Conservation (phyloP, 1,284 basidiomycete genomes). For the Ceratobasidium sp. region DNA sequence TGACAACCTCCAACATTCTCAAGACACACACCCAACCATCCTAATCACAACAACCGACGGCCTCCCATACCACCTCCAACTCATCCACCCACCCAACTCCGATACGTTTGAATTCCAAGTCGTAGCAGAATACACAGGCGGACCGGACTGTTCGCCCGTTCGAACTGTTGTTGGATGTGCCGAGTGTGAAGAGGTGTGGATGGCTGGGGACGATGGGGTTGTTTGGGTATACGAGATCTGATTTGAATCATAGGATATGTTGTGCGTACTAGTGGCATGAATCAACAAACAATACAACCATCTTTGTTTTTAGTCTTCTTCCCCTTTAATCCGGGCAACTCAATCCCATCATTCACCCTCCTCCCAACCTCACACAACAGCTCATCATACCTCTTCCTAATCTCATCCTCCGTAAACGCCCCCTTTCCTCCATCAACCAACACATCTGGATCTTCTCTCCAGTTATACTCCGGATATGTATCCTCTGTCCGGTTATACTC, state of each 20-base stretch:
- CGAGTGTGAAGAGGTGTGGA: constrained; percentile 2
- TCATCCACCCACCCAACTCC: background rate
- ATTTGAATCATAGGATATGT: background rate
- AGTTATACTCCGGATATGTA: constrained; percentile 14
- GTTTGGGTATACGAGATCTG: constrained; percentile 21
- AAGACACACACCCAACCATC: constrained; percentile 4
- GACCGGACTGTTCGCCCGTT: constrained; percentile 26
- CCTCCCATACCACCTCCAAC: constrained; percentile 27
- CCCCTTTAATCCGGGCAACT: background rate
- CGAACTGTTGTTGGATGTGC: background rate
- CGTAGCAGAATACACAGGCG: constrained; percentile 30
- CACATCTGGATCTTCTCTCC: constrained; percentile 20
- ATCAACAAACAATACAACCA: constrained; percentile 18
- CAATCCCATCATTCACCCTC: constrained; percentile 3
- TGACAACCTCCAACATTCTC: too few species aligned
- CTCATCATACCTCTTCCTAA: constrained; percentile 36
- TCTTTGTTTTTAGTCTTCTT: constrained; percentile 17
- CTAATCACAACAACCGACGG: constrained; percentile 26
- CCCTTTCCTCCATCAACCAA: constrained; percentile 45
- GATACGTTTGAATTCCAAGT: background rate
- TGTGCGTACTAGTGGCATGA: background rate
- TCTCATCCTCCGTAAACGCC: constrained; percentile 41
- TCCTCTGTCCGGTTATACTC: constrained; percentile 18
- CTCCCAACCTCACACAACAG: constrained; percentile 43
- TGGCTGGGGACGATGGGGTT: constrained; percentile 29